Percentiles rank a stretch among this genome's conserved stretches.
Conservation (phyloP, 2,329 filamentous ascomycete species). For the Exophiala sp. region DNA sequence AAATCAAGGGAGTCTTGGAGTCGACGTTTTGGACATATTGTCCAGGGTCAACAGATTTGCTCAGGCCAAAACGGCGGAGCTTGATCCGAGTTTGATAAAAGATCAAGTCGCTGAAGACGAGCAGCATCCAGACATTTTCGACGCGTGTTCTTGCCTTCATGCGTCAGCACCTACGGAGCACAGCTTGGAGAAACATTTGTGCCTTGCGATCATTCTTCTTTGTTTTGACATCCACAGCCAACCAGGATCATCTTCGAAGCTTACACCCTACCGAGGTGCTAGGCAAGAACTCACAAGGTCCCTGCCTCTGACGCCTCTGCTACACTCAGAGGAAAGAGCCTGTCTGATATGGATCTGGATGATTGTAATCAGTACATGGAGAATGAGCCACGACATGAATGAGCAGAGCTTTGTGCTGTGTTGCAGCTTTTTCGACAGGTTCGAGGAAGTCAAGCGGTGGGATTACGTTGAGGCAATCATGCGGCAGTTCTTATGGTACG, state of each 20-base stretch:
- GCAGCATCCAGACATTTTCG: slow-evolving; percentile 17
- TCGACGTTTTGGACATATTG: slow-evolving; percentile 14
- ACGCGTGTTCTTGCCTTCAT: slow-evolving; percentile 18
- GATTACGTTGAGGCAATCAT: slow-evolving; percentile 3
- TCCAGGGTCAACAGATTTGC: slow-evolving; percentile 16
- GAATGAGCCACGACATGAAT: background rate
- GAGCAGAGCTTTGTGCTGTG: background rate
- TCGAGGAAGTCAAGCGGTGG: slow-evolving; percentile 14
- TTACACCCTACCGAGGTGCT: slow-evolving; percentile 12
- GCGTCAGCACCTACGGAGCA: slow-evolving; percentile 14
- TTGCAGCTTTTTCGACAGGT: slow-evolving; percentile 7
- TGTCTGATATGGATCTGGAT: slow-evolving; percentile 20
- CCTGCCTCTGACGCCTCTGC: slow-evolving; percentile 5
- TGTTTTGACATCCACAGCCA: slow-evolving; percentile 14
- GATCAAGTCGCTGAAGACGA: slow-evolving; percentile 10
- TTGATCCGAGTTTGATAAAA: background rate
- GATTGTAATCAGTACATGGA: slow-evolving; percentile 16
- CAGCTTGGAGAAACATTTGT: slow-evolving; percentile 19
- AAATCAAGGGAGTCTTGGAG: slow-evolving; percentile 4
- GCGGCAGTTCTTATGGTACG: slow-evolving; percentile 19
- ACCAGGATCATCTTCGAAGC: slow-evolving; percentile 1
- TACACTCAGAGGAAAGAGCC: slow-evolving; percentile 4
- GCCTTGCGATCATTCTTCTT: slow-evolving; percentile 18
- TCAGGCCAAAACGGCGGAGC: slow-evolving; percentile 3
- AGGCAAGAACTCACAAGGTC: slow-evolving; percentile 18